Conservation (phyloP, 1,284 basidiomycete genomes). For the Ganoderma resinaceum region DNA sequence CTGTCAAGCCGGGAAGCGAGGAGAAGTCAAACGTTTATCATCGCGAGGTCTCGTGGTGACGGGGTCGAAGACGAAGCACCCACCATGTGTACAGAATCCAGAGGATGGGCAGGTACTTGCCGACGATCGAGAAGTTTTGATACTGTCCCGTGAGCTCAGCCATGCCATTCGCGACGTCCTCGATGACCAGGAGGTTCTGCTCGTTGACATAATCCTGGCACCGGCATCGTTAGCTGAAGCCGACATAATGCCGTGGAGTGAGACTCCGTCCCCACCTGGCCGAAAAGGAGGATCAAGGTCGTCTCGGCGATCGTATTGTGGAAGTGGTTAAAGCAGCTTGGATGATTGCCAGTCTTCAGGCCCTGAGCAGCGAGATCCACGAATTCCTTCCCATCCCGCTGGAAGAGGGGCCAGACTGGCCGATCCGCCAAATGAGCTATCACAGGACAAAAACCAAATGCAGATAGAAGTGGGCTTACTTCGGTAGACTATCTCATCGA, state of each 20-base stretch:
- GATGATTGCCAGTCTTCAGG: slow-evolving; percentile 20
- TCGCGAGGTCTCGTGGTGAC: slow-evolving; percentile 4
- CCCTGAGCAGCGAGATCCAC: slow-evolving; percentile 24
- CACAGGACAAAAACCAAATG: neutral
- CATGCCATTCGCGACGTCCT: slow-evolving; percentile 42
- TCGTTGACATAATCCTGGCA: slow-evolving; percentile 37
- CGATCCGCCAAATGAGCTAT: neutral
- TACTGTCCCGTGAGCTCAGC: slow-evolving; percentile 44
- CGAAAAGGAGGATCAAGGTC: slow-evolving; percentile 42
- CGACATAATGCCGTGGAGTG: neutral
- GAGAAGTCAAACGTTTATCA: slow-evolving; percentile 21
- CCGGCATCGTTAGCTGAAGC: neutral
- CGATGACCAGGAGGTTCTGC: slow-evolving; percentile 37
- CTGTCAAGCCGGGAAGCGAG: slow-evolving; percentile 15
- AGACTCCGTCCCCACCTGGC: slow-evolving; percentile 35
- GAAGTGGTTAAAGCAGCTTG: slow-evolving; percentile 31
- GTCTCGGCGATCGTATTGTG: slow-evolving; percentile 38
- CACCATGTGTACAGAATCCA: slow-evolving; percentile 42
- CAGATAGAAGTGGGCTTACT: slow-evolving; percentile 23
- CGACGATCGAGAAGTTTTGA: slow-evolving; percentile 36
- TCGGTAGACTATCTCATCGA: slow-evolving; percentile 34
- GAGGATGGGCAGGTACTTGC: slow-evolving; percentile 36
- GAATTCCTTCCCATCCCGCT: slow-evolving; percentile 29
- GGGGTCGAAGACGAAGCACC: slow-evolving; percentile 5
- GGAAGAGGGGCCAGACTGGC: slow-evolving; percentile 33